phyloP scores from a whole-genome alignment of 192 early-diverging fungal genomes.

The Entomortierella parvispora region DNA sequence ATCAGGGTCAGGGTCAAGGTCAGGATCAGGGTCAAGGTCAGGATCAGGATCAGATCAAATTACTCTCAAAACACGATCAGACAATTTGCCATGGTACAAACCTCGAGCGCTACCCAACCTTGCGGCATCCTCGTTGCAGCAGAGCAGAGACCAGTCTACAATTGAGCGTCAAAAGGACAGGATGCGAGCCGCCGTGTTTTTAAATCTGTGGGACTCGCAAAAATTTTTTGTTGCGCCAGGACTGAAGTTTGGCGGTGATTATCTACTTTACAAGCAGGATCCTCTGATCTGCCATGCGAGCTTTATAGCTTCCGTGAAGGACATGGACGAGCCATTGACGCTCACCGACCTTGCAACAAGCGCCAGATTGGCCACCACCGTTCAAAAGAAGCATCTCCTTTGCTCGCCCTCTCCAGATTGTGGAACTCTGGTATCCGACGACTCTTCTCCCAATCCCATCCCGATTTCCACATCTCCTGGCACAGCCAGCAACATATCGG shows the following conservation, averaged over 20 bases:
- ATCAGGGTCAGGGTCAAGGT: too few relatives aligned
- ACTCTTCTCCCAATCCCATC: neutral
- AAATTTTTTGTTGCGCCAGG: slow-evolving; percentile 78
- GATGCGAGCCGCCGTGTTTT: slow-evolving; percentile 62
- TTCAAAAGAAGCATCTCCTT: slow-evolving; percentile 77
- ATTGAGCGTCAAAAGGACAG: slow-evolving; percentile 44
- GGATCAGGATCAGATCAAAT: too few relatives aligned
- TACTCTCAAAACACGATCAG: too few relatives aligned
- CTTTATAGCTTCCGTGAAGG: slow-evolving; percentile 65
- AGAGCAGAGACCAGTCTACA: too few relatives aligned
- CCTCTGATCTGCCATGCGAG: slow-evolving; percentile 77
- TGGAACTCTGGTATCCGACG: neutral
- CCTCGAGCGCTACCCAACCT: too few relatives aligned
- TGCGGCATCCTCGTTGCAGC: too few relatives aligned
- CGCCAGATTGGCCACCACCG: slow-evolving; percentile 74
- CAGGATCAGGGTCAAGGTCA: too few relatives aligned
- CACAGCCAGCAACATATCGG: slow-evolving; percentile 19
- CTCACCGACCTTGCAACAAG: slow-evolving; percentile 65
- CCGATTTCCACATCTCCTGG: slow-evolving; percentile 7
- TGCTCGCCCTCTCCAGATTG: slow-evolving; percentile 27
- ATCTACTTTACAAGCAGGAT: slow-evolving; percentile 82
- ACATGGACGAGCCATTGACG: slow-evolving; percentile 36
- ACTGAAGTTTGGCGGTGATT: slow-evolving; percentile 90
- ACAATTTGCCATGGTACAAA: too few relatives aligned
- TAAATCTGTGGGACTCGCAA: slow-evolving; percentile 66